A percentile compares a stretch with the other conserved stretches of the same genome.
Evolutionary conservation across 345 rosid species (phyloP).

Genomic region (Euphorbia lathyris): DNA sequence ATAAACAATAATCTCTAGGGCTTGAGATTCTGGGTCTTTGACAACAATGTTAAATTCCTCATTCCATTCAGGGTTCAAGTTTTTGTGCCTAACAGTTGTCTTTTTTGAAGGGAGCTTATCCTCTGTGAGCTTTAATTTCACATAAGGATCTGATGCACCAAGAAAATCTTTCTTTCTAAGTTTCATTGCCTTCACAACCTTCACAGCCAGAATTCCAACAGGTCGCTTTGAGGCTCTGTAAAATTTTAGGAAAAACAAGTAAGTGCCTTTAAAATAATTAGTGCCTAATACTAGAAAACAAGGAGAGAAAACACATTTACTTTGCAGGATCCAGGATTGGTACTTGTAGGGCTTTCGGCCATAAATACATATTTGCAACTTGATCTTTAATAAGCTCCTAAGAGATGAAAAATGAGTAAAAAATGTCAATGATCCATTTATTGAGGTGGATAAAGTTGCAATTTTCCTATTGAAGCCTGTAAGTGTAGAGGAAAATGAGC

Average conservation of each 20-base stretch:
- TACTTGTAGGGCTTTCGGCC: slow-evolving; percentile 85
- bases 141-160: slow-evolving; percentile 93
- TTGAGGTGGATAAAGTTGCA: not conserved
- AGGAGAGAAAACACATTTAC: slow-evolving; percentile 34
- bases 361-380: slow-evolving; percentile 90
- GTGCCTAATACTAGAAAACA: not conserved
- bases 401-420: not conserved
- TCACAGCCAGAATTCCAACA: slow-evolving; percentile 82
- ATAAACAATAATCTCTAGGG: slow-evolving; percentile 54
- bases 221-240: slow-evolving; percentile 79
- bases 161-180: slow-evolving; percentile 84
- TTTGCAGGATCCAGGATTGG: slow-evolving; percentile 76
- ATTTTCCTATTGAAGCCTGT: not conserved
- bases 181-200: slow-evolving; percentile 67
- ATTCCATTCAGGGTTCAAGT: slow-evolving; percentile 97
- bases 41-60: slow-evolving; percentile 71
- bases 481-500: not conserved
- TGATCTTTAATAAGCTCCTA: slow-evolving; percentile 95
- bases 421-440: not conserved
- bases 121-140: slow-evolving; percentile 81
- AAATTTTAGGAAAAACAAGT: slow-evolving; percentile 12
- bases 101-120: slow-evolving; percentile 78
- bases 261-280: not conserved
- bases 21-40: slow-evolving; percentile 77
- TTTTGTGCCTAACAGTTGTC: slow-evolving; percentile 80